Evolutionary conservation across 805 yeast genomes (phyloP), one percentile per base, ranked within the genome.

Genomic region (Candida parachauliodes): DNA sequence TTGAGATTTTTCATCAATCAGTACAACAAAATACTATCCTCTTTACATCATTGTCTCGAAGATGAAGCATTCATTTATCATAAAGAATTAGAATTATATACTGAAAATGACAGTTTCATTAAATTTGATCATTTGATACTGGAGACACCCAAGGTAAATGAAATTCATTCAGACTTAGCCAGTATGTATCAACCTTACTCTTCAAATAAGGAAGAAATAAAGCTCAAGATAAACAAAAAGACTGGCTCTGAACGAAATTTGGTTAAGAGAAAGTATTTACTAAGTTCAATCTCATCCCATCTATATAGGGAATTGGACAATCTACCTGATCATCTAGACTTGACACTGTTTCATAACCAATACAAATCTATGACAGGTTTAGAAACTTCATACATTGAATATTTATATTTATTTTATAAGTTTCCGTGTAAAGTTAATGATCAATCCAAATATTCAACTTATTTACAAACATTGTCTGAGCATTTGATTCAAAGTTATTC

Each of bases 281-380:
- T 78, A 26, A 76, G 88, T 40, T 58, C 65, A 12, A 72, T 65
- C 34, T 78, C 82, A 0, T 50, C 69, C 0, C 72, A 70, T 37
- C 37, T 85, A 3, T 72, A 76, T 12, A 36, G 50, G 0, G 34
- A 76, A 5, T 88, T 84, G 3, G 77, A 71, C 21, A 96, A 88
- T 53, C 57, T 59, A 23, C 74, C 70, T 50, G 96, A 96, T 0
- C 76, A 56, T 45, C 45, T 88, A 14, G 91, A 87, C 43, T 60
- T 87, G 37, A 52, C 65, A 3, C 52, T 52, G 4, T 62, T 70
- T 33, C 82, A 79, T 56, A 75, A 72, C 21, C 47, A 49, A 21
- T 83, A 81, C 77, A 53, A 80, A 26, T 70, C 74, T 37, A 5
- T 62, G 56, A 27, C 49, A 3, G 45, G 41, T 8, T 34, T 39